These are phyloP conservation scores for Chalciporus piperatus DNA, from an alignment of 768 basidiomycete genomes.

Conservation along the genomic window DNA sequence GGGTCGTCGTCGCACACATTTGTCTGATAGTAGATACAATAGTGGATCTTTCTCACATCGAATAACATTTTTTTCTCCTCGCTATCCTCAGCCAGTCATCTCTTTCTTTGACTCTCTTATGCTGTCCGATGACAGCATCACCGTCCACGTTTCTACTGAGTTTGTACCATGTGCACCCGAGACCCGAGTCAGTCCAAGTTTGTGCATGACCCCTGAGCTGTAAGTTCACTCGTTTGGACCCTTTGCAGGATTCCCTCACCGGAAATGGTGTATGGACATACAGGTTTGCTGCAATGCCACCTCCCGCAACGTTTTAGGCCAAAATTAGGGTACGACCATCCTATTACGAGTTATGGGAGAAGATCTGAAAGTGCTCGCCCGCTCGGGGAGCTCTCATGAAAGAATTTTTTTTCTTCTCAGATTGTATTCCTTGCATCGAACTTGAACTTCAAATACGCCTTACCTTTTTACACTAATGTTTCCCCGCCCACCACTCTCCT, in stretches of 20 bases:
- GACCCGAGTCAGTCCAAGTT: background rate
- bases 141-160: no score
- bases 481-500: conserved; percentile 2
- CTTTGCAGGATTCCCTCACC: background rate
- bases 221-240: background rate
- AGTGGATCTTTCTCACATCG: no score
- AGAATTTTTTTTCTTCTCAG: conserved; percentile 25
- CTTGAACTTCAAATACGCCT: background rate
- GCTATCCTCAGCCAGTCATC: no score
- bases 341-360: conserved; percentile 3
- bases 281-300: background rate
- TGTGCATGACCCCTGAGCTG: conserved; percentile 6
- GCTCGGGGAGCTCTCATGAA: conserved; percentile 14
- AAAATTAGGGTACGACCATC: background rate
- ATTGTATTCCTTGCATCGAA: background rate
- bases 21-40: no score
- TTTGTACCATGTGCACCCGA: no score
- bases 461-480: background rate
- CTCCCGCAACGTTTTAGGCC: background rate
- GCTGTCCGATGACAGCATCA: no score
- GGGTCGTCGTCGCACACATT: background rate
- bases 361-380: background rate
- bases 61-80: no score
- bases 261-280: background rate
- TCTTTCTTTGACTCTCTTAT: no score